Percentiles rank a stretch among this genome's conserved stretches.
Evolutionary conservation across 2,329 filamentous ascomycete genomes (phyloP).

Genomic region (Arachnopeziza araneosa): DNA sequence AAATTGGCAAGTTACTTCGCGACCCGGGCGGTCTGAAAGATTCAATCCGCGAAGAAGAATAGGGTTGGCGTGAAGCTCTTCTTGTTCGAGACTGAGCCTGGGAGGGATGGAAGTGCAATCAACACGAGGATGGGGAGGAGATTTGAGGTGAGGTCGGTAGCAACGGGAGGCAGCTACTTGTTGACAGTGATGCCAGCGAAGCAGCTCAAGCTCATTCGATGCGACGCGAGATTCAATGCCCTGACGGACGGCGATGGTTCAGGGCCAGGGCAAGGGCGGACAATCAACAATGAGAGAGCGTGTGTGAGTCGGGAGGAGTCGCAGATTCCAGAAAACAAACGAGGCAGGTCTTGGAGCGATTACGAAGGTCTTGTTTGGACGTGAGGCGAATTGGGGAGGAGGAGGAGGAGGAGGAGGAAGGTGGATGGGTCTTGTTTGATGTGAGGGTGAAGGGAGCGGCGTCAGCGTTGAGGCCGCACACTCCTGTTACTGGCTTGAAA

Average conservation of each 20-base stretch:
- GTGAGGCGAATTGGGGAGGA: neutral
- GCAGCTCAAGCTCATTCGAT: constrained; percentile 19
- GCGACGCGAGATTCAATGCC: constrained; percentile 12
- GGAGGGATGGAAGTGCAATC: constrained; percentile 6
- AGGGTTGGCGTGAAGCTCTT: constrained; percentile 7
- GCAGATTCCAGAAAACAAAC: neutral
- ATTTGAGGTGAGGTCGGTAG: neutral
- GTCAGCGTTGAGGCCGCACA: neutral
- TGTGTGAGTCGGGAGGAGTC: constrained; percentile 2
- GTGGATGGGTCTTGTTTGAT: neutral
- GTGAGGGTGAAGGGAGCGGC: neutral
- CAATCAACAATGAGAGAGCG: constrained; percentile 6
- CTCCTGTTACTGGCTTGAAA: neutral
- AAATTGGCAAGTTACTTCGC: constrained; percentile 1
- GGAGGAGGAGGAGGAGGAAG: neutral
- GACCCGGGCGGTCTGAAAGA: neutral
- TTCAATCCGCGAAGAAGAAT: neutral
- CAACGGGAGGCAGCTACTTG: constrained; percentile 6
- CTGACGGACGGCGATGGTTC: neutral
- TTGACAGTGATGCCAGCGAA: constrained; percentile 21
- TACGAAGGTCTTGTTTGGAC: too few species aligned
- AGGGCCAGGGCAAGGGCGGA: constrained; percentile 5
- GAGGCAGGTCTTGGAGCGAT: neutral
- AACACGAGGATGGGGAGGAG: constrained; percentile 1
- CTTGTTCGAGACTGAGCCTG: constrained; percentile 1